These are phyloP conservation scores for Dacryopinax spathularia DNA, from an alignment of 768 basidiomycete genomes.

Conservation along the genomic window DNA sequence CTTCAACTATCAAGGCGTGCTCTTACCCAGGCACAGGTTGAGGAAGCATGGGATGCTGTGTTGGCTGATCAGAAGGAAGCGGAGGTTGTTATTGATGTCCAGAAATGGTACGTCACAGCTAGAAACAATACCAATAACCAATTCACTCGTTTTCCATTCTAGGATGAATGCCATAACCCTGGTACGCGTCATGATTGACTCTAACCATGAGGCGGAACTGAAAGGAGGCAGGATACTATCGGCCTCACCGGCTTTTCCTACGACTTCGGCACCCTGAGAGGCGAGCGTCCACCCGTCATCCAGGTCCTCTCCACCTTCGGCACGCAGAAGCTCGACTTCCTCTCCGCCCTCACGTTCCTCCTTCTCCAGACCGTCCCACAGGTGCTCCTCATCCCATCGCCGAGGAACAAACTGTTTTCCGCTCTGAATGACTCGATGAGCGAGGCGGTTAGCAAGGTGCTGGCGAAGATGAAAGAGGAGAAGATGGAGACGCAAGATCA, in stretches of 20 bases:
- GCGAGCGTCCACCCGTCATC: neutral
- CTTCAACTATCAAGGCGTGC: too few species aligned
- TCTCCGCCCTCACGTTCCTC: conserved; percentile 38
- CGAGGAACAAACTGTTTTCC: neutral
- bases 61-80: neutral
- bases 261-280: conserved; percentile 9
- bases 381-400: neutral
- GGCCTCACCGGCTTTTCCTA: conserved; percentile 13
- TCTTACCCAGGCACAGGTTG: neutral
- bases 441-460: neutral
- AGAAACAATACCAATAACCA: neutral
- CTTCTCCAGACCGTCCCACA: conserved; percentile 5
- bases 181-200: neutral
- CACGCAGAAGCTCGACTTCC: conserved; percentile 12
- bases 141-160: neutral
- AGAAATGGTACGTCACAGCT: neutral
- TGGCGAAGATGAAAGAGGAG: neutral
- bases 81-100: neutral
- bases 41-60: neutral
- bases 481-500: neutral
- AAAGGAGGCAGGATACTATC: conserved; percentile 9
- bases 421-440: neutral
- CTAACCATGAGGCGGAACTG: neutral
- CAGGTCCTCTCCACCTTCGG: conserved; percentile 4
- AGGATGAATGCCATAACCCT: neutral